Percentiles rank a stretch among this genome's conserved stretches.
These are phyloP conservation scores for Tylopilus subfusipes DNA, from an alignment of 768 basidiomycete genomes.

Conservation along the genomic window DNA sequence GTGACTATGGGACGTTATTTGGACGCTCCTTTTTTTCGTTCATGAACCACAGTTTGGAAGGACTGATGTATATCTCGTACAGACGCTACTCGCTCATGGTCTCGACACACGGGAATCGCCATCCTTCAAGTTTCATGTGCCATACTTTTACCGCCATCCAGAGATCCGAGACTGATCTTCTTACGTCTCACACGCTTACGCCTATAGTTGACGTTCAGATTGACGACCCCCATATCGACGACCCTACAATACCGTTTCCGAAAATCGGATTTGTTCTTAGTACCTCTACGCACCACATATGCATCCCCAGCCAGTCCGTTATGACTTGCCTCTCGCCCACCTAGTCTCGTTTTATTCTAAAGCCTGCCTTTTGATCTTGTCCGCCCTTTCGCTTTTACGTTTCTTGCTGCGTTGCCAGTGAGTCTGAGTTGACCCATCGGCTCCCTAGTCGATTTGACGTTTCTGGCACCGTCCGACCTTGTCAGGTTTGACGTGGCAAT, in stretches of 20 bases:
- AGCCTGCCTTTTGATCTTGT: neutral
- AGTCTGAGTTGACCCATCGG: neutral
- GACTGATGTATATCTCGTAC: conserved; percentile 1
- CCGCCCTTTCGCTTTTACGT: neutral
- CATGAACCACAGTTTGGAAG: neutral
- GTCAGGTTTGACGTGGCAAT: neutral
- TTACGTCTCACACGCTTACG: conserved; percentile 7
- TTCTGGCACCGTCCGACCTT: neutral
- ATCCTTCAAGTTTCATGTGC: neutral
- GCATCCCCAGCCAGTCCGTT: neutral
- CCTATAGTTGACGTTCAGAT: neutral
- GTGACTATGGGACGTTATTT: neutral
- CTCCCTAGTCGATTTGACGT: neutral
- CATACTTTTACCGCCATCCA: neutral
- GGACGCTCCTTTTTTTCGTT: neutral
- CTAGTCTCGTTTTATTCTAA: neutral
- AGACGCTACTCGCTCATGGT: neutral
- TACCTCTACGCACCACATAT: neutral
- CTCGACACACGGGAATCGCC: neutral
- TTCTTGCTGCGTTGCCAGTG: neutral
- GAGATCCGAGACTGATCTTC: neutral
- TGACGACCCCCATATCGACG: neutral
- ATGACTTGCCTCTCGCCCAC: neutral
- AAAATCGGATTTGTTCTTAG: neutral
- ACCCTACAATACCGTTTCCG: conserved; percentile 5